Base-by-base conservation (phyloP, 768 basidiomycete species). In the Suillus subluteus region DNA sequence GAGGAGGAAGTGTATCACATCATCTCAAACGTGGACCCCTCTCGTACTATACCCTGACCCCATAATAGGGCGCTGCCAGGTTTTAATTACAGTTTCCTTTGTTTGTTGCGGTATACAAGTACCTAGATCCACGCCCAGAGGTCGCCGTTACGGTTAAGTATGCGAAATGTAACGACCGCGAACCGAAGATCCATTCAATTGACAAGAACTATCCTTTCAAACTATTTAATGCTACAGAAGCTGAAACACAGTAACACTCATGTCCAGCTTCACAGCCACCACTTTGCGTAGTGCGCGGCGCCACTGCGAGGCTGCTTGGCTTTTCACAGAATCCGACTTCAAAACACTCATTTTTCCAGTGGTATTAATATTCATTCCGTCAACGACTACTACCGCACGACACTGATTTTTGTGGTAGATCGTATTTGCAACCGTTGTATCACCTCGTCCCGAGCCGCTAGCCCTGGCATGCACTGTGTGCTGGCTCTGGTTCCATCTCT, bases 251-350 rank as follows among this genome's bases (percentile, higher is more conserved):
- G 26, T 26, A 52, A 9, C 26, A 52, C 15, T 52, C 52, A 52
- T 52, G 52, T 52, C 52, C 26, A 9, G 8, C 52, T 18, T 55
- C 30, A 30, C 9, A 55, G 54, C 16, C 8, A 32, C 18, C 54
- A 6, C 52, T 52, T 54, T 54, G 4, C 16, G 16, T 8, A 54
- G 52, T 32, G 52, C 18, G 4, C 30, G 35, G 32, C 54, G 5
- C 68, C 66, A 72, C 72, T 56, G 69, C 67, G 61, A 74, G 35
- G 79, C 78, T 8, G 48, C 73, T 12, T 78, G 71, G 67, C 73
- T 80, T 55, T 80, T 80, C 65, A 81, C 78, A 15, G 67, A 65
- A 18, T 73, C 79, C 3, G 80, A 81, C 66, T 76, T 67, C 67
- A 78, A 79, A 59, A 75, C 78, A 11, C 74, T 76, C 12, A 66